Evolutionary conservation across 2,329 filamentous ascomycete genomes (phyloP).

Genomic region (Berkeleyomyces rouxiae): DNA sequence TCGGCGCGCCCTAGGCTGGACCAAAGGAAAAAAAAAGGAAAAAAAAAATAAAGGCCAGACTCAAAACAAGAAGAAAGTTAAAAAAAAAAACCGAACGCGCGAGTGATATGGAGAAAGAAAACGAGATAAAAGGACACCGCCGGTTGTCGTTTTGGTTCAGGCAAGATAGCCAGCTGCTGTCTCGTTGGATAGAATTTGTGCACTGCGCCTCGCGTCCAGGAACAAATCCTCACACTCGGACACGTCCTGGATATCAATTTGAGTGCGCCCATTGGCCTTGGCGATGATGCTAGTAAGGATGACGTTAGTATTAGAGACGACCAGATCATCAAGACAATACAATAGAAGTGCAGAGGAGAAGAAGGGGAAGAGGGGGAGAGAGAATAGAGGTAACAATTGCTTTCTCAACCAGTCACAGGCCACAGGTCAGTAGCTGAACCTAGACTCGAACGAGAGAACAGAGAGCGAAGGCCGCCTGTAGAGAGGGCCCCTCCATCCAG

Average conservation of each 20-base stretch:
- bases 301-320: conserved; percentile 2
- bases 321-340: neutral
- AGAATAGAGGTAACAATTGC: neutral
- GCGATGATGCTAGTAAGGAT: conserved; percentile 54
- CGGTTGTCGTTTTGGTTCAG: conserved; percentile 19
- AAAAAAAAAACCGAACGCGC: neutral
- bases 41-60: too few relatives aligned
- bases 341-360: neutral
- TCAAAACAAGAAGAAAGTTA: too few relatives aligned
- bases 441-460: neutral
- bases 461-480: neutral
- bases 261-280: conserved; percentile 59
- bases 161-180: conserved; percentile 48
- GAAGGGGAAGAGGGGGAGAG: neutral
- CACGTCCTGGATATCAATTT: conserved; percentile 64
- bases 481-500: conserved; percentile 1
- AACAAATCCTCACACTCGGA: conserved; percentile 71
- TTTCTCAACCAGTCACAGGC: neutral
- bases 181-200: conserved; percentile 47
- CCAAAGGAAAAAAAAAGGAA: neutral
- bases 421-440: neutral
- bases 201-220: conserved; percentile 66
- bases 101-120: neutral
- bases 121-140: neutral
- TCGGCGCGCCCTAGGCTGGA: neutral